These are phyloP conservation scores for Ramularia collo-cygni DNA, from an alignment of 2,329 filamentous ascomycete species.

Conservation along the genomic window DNA sequence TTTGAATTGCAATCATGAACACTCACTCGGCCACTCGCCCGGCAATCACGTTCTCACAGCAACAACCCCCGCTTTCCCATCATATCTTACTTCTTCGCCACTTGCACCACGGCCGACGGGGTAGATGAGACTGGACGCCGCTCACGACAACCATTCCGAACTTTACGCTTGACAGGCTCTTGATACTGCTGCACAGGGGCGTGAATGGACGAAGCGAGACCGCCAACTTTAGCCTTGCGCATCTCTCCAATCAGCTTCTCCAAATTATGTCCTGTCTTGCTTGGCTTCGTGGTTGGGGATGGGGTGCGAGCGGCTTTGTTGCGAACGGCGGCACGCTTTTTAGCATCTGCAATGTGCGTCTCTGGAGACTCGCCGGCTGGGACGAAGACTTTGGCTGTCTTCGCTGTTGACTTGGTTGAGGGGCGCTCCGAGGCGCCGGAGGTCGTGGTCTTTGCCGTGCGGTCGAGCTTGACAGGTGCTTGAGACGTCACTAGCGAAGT, in stretches of 20 bases:
- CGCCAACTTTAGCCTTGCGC: slow-evolving; percentile 5
- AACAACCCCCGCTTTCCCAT: no score
- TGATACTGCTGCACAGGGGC: no score
- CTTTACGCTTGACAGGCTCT: no score
- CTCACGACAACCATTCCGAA: no score
- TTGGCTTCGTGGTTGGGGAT: slow-evolving; percentile 38
- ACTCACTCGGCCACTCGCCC: no score
- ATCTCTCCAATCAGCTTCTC: slow-evolving; percentile 6
- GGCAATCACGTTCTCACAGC: no score
- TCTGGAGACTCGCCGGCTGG: slow-evolving; percentile 25
- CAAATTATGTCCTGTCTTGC: background rate
- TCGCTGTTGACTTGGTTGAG: background rate
- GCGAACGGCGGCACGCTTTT: slow-evolving; percentile 2
- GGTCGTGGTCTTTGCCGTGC: background rate
- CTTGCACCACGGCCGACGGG: no score
- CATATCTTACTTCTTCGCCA: no score
- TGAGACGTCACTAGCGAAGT: background rate
- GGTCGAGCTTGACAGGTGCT: background rate
- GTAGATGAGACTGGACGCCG: no score
- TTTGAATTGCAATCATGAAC: no score
- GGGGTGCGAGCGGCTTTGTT: slow-evolving; percentile 8
- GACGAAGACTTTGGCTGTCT: slow-evolving; percentile 23
- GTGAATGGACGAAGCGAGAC: no score
- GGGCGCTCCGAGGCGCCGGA: background rate
- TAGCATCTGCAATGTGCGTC: slow-evolving; percentile 20